These are phyloP conservation scores for Hanseniaspora vineae DNA, from an alignment of 805 yeast genomes.

Conservation along the genomic window DNA sequence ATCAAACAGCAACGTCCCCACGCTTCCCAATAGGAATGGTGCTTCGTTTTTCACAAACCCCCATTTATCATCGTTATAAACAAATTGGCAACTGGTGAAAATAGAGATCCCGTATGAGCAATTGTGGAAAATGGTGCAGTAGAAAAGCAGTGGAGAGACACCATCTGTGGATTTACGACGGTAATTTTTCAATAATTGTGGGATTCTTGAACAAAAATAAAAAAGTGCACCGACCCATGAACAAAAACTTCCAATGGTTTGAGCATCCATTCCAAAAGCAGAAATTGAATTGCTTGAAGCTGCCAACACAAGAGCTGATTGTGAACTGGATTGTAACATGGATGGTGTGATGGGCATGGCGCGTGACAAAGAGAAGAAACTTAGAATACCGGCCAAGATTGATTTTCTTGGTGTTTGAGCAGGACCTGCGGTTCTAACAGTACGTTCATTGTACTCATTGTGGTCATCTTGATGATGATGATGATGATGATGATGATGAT, in stretches of 20 bases:
- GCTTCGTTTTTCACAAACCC: conserved; percentile 53
- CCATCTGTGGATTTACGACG: conserved; percentile 76
- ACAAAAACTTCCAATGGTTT: conserved; percentile 1
- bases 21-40: conserved; percentile 74
- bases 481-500: conserved; percentile 1
- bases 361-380: conserved; percentile 6
- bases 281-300: conserved; percentile 17
- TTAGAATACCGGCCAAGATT: background rate
- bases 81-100: conserved; percentile 46
- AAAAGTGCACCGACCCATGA: conserved; percentile 70
- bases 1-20: conserved; percentile 78
- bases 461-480: background rate
- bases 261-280: conserved; percentile 9
- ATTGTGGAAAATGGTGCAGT: conserved; percentile 70
- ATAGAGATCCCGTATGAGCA: conserved; percentile 66
- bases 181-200: conserved; percentile 72
- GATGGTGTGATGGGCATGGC: conserved; percentile 11
- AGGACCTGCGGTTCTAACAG: no score
- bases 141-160: conserved; percentile 65
- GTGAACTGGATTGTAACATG: background rate
- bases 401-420: background rate
- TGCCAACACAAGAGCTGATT: background rate
- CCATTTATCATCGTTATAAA: conserved; percentile 23
- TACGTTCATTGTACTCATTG: no score
- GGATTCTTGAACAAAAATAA: conserved; percentile 69